A percentile compares a stretch with the other conserved stretches of the same genome.
Evolutionary conservation across 106 monocot species (phyloP).

Genomic region (Platanthera guangdongensis): DNA sequence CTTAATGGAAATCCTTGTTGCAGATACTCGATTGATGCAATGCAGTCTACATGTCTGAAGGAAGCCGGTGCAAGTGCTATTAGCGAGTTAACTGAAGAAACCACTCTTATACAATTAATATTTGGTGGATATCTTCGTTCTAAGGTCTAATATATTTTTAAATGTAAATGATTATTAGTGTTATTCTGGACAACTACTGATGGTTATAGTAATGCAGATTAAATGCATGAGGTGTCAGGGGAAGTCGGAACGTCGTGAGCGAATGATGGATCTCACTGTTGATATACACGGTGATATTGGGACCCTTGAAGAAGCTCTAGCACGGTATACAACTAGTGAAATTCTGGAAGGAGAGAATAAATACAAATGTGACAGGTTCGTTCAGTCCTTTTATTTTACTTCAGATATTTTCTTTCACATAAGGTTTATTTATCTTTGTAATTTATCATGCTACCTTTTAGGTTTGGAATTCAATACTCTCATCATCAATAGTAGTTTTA

Average conservation of each 20-base stretch:
- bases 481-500: too few species aligned
- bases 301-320: slow-evolving; percentile 77
- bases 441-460: background rate
- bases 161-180: background rate
- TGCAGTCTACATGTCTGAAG: slow-evolving; percentile 68
- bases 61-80: slow-evolving; percentile 26
- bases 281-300: slow-evolving; percentile 75
- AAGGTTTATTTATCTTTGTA: background rate
- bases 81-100: slow-evolving; percentile 33
- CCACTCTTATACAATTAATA: slow-evolving; percentile 65
- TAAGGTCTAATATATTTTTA: slow-evolving; percentile 38
- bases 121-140: slow-evolving; percentile 93
- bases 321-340: slow-evolving; percentile 55
- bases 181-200: background rate
- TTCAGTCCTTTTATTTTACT: background rate
- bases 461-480: background rate
- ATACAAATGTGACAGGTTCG: slow-evolving; percentile 57
- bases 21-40: slow-evolving; percentile 80
- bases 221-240: slow-evolving; percentile 64
- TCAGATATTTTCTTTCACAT: background rate
- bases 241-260: slow-evolving; percentile 59
- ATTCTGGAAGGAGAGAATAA: slow-evolving; percentile 74
- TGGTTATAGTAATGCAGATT: slow-evolving; percentile 41
- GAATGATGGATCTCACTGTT: slow-evolving; percentile 91
- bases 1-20: slow-evolving; percentile 5